Base-by-base conservation (phyloP, 2,329 filamentous ascomycete genomes). In the Penicillium sp. region DNA sequence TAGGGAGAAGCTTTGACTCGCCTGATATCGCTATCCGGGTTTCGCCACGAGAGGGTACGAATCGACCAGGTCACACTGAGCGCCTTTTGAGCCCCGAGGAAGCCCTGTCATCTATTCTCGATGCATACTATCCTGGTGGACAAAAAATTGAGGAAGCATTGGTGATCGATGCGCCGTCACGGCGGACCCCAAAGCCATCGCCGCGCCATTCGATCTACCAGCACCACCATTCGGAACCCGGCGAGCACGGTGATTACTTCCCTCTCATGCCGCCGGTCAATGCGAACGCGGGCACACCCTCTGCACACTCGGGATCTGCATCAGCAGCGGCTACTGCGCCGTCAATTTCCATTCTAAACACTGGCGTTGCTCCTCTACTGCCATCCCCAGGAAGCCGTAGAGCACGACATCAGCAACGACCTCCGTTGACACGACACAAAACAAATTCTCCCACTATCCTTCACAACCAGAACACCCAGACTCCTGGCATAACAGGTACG, bases 71-170 rank as follows among this genome's bases (percentile, higher is more conserved):
- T 75, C 82, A 70, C 69, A 70, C 76, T 39, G 90, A 92, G 68
- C 85, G 92, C 44, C 75, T 84, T 0, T 77, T 99, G 50, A 89
- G 89, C 2, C 93, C 94, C 1, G 94, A 99, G 68, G 94, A 97
- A 74, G 82, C 86, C 22, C 89, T 97, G 74, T 82, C 83, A 50
- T 81, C 86, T 54, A 89, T 89, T 1, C 78, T 99, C 47, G 92
- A 97, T 69, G 79, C 84, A 18, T 91, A 90, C 73, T 99, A 86
- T 69, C 90, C 93, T 2, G 89, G 89, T 43, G 93, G 93, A 8
- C 94, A 97, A 76, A 85, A 81, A 0, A 87, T 96, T 44, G 88
- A 92, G 52, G 94, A 99, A 69, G 94, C 94, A 8, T 81, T 99
- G 59, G 71, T 97, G 61, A 96, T 99, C 69, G 92, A 97, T 66